Evolutionary conservation across 148 eudicot genomes (phyloP).

Genomic region (Rhododendron henanense): DNA sequence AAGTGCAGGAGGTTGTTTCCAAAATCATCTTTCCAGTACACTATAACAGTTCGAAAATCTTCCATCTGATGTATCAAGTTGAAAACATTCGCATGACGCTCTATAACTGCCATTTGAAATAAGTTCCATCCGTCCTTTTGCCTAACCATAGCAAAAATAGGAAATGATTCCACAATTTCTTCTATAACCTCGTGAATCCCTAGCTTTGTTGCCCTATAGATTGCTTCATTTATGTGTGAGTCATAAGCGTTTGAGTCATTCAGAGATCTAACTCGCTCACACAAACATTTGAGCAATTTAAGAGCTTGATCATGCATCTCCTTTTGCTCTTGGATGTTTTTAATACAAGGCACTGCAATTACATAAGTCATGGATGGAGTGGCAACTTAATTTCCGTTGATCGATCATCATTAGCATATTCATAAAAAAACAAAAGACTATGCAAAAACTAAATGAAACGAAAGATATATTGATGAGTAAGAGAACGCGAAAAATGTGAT

Average conservation of each 20-base stretch:
- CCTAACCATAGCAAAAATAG: no score
- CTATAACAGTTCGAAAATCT: rapidly evolving
- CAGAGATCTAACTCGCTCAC: background rate
- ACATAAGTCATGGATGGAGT: background rate
- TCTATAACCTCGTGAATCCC: no score
- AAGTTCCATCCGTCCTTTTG: no score
- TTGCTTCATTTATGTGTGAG: background rate
- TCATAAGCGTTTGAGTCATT: background rate
- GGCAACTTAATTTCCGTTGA: no score
- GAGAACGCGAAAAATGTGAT: no score
- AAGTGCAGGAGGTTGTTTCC: background rate
- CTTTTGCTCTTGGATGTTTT: background rate
- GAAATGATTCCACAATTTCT: no score
- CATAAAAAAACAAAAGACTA: no score
- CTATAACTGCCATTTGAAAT: no score
- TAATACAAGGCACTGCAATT: background rate
- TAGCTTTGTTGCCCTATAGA: no score
- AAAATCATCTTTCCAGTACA: rapidly evolving
- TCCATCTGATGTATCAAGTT: background rate
- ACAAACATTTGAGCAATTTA: background rate
- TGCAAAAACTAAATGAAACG: no score
- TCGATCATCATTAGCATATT: no score
- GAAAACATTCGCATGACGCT: background rate
- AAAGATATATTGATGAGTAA: no score
- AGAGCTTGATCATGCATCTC: background rate